Evolutionary conservation across 73 alveolate genomes (phyloP), one percentile per base, ranked within the genome.

Genomic region (Paramecium biaurelia): DNA sequence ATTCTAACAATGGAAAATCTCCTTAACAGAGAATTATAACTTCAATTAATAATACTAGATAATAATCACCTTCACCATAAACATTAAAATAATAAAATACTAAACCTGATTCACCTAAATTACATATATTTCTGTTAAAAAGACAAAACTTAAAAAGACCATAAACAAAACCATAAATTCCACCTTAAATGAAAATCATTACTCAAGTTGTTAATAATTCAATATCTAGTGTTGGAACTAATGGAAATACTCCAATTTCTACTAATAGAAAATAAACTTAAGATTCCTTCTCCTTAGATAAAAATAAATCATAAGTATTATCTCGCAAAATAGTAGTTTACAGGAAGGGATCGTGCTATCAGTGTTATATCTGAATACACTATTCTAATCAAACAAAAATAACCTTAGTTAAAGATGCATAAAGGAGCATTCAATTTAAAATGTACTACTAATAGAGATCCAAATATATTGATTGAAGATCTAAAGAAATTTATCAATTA

Each of bases 361-460:
- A 41, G 32, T 20, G 89, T 53, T 14, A 41, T 76, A 8, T 21
- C 26, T 5, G 59, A 37, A 41, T 37, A 2, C 0, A 74, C 57
- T 5, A 26, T 21, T 14, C 10, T 23, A 23, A 3, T 21, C 7
- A 41, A 79, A 12, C 76, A 30, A 14, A 43, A 47, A 45, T 18
- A 20, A 2, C 43, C 49, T 8, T 7, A 20, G 0, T 30, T 79
- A n/a, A 89, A 72, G 12, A 58, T 72, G 7, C 92, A 89, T 49
- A 89, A 59, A 35, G 90, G 85, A 0, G 92, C 85, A 23, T 89
- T 89, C 47, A 89, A 89, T 43, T n/a, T 70, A 8, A 45, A 85
- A 70, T 58, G 85, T 11, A 23, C 74, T 26, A 43, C 85, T 4
- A 41, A 70, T 7, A 89, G 45, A 89, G 74, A 89, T 68, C 94